Base-by-base conservation (phyloP, 225 moss, liverwort and hornwort genomes). In the Sphagnum tenellum region DNA sequence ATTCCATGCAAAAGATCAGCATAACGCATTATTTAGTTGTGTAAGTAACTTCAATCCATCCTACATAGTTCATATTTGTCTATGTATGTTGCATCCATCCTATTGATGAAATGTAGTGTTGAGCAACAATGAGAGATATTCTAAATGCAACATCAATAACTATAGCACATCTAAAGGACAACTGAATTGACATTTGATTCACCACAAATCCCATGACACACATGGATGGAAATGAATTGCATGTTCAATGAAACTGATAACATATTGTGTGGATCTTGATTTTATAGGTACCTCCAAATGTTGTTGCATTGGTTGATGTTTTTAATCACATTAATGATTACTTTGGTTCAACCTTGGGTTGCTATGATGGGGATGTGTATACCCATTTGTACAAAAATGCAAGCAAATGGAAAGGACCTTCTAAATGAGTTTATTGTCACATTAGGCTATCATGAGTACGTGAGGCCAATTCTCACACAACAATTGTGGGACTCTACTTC, bases 311-410 rank as follows among this genome's bases (percentile, higher is more conserved):
- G 74, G 98, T 98, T 48, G 98, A 98, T 75, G 82, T 90, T 63
- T 98, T 93, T 78, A 87, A 86, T 67, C 98, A 98, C 69, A 89
- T 80, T 29, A 93, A 98, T 62, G 70, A 98, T 69, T 93, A 67
- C 75, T 74, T 98, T 68, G 81, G 87, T 68, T 98, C 98, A 55
- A 88, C 92, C 65, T 57, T 98, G 69, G 98, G 98, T 67, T 74
- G 98, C 67, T 98, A 80, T 62, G 98, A 98, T 59, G 98, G 98
- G 68, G 93, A 98, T 74, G 98, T 98, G 45, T 98, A 98, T 67
- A 74, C 93, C 61, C 83, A 98, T 58, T 75, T 98, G 56, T 93
- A 88, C 75, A 78, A 90, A 64, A 89, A 83, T 77, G 89, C 93
- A 49, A 82, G 77, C 61, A 89, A 80, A 51, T n/a, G n/a, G n/a